Evolutionary conservation across 805 yeast species (phyloP).

Genomic region (Lachancea lanzarotensis): DNA sequence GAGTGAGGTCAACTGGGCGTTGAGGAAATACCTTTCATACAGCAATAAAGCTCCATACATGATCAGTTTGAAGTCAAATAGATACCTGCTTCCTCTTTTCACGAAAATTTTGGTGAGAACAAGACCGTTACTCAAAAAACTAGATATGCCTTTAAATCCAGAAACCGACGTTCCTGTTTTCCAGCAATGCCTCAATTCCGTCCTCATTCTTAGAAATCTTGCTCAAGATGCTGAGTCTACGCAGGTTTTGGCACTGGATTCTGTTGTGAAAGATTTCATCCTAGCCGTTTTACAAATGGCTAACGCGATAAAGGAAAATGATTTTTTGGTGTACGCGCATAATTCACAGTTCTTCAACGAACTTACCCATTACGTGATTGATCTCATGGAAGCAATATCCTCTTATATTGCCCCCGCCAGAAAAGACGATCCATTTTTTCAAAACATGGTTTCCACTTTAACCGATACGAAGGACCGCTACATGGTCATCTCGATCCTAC

Average conservation of each 20-base stretch:
- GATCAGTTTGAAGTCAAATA: conserved; percentile 40
- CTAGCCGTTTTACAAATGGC: conserved; percentile 30
- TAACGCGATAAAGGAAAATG: conserved; percentile 18
- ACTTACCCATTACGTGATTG: conserved; percentile 59
- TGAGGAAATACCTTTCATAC: conserved; percentile 37
- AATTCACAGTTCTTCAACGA: conserved; percentile 45
- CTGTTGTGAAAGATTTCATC: conserved; percentile 41
- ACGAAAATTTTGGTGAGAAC: conserved; percentile 28
- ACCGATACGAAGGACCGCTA: conserved; percentile 57
- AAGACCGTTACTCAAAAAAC: conserved; percentile 21
- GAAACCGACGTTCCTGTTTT: conserved; percentile 10
- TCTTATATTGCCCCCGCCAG: conserved; percentile 75
- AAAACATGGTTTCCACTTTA: conserved; percentile 45
- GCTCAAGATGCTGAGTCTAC: conserved; percentile 81
- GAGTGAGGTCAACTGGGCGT: conserved; percentile 67
- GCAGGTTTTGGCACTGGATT: conserved; percentile 57
- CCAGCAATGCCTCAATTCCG: conserved; percentile 34
- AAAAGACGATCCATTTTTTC: conserved; percentile 58
- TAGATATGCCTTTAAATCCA: conserved; percentile 21
- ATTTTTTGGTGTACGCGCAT: conserved; percentile 25
- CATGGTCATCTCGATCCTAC: conserved; percentile 58
- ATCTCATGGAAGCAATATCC: conserved; percentile 76
- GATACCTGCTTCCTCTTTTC: conserved; percentile 34
- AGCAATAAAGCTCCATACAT: conserved; percentile 44
- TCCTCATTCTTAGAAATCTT: conserved; percentile 66